These are phyloP conservation scores for Sonneratia caseolaris DNA, from an alignment of 345 rosid species.

Conservation along the genomic window DNA sequence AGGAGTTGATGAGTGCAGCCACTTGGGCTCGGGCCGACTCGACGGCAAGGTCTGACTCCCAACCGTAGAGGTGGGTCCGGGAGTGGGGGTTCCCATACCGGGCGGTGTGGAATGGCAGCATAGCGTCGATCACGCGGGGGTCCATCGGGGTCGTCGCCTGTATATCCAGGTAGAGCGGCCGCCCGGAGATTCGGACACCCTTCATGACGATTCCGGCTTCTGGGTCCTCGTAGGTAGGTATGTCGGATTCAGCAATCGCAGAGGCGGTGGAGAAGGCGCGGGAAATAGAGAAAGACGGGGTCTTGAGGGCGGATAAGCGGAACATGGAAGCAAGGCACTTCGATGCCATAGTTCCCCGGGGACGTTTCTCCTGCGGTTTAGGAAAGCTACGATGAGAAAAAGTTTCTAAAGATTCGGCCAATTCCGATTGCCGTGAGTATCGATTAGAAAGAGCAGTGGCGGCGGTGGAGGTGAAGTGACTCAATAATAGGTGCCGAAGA, in stretches of 20 bases:
- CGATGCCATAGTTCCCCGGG: slow-evolving; percentile 37
- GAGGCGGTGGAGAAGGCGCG: slow-evolving; percentile 23
- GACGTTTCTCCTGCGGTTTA: background rate
- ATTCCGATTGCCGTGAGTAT: too few species aligned
- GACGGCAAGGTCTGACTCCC: slow-evolving; percentile 90
- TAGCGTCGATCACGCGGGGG: slow-evolving; percentile 83
- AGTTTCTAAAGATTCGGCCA: too few species aligned
- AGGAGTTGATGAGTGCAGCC: slow-evolving; percentile 63
- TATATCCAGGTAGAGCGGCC: slow-evolving; percentile 73
- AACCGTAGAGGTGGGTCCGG: slow-evolving; percentile 88
- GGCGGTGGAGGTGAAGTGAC: too few species aligned
- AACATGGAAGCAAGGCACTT: slow-evolving; percentile 38
- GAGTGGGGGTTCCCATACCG: slow-evolving; percentile 92
- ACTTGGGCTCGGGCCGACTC: slow-evolving; percentile 77
- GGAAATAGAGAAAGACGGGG: slow-evolving; percentile 2
- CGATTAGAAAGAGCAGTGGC: too few species aligned
- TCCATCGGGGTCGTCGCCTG: slow-evolving; percentile 81
- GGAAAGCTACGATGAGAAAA: too few species aligned
- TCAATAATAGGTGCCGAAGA: too few species aligned
- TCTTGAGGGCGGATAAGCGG: slow-evolving; percentile 22
- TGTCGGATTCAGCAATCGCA: slow-evolving; percentile 8
- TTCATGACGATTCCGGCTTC: slow-evolving; percentile 38
- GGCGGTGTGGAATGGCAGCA: slow-evolving; percentile 57
- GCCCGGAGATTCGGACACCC: slow-evolving; percentile 58
- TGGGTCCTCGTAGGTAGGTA: slow-evolving; percentile 24